Conservation (phyloP, 495 filamentous ascomycete species). For the Penicillium ucsense region DNA sequence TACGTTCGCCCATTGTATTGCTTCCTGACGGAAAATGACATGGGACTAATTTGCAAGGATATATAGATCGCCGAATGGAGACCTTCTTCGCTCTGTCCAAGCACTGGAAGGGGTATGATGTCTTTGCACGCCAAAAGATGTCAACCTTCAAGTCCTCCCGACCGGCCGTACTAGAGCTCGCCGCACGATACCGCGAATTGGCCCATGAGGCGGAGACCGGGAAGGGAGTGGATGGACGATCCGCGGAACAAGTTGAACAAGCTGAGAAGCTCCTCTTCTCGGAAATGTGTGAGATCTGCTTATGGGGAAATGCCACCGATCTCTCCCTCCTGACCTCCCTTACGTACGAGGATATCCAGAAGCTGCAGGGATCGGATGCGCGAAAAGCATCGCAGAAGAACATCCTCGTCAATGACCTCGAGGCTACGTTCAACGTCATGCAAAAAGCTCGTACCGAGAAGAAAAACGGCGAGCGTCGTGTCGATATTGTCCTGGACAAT, state of each 20-base stretch:
- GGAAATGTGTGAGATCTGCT: slow-evolving; percentile 94
- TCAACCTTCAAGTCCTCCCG: slow-evolving; percentile 88
- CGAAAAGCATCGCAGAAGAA: slow-evolving; percentile 78
- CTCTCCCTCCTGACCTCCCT: slow-evolving; percentile 82
- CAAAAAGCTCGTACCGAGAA: slow-evolving; percentile 49
- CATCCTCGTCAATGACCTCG: slow-evolving; percentile 77
- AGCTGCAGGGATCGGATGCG: slow-evolving; percentile 80
- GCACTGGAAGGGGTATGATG: slow-evolving; percentile 87
- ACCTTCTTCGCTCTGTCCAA: slow-evolving; percentile 66
- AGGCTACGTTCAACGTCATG: slow-evolving; percentile 60
- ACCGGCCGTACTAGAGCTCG: slow-evolving; percentile 82
- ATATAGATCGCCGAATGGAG: slow-evolving; percentile 54
- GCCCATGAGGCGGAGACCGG: slow-evolving; percentile 43
- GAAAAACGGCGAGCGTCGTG: slow-evolving; percentile 47
- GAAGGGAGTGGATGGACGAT: slow-evolving; percentile 18
- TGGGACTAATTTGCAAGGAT: slow-evolving; percentile 9
- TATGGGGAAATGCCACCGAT: slow-evolving; percentile 98
- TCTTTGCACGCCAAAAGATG: slow-evolving; percentile 87
- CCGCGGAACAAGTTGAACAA: slow-evolving; percentile 47
- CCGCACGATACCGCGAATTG: slow-evolving; percentile 60
- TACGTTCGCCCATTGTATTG: slow-evolving; percentile 35
- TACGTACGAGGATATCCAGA: slow-evolving; percentile 92
- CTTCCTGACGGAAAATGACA: neutral
- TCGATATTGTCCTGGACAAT: slow-evolving; percentile 93
- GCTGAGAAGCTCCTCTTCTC: slow-evolving; percentile 70